These are phyloP conservation scores for Dryas octopetala DNA, from an alignment of 306 rosid genomes.

Conservation along the genomic window DNA sequence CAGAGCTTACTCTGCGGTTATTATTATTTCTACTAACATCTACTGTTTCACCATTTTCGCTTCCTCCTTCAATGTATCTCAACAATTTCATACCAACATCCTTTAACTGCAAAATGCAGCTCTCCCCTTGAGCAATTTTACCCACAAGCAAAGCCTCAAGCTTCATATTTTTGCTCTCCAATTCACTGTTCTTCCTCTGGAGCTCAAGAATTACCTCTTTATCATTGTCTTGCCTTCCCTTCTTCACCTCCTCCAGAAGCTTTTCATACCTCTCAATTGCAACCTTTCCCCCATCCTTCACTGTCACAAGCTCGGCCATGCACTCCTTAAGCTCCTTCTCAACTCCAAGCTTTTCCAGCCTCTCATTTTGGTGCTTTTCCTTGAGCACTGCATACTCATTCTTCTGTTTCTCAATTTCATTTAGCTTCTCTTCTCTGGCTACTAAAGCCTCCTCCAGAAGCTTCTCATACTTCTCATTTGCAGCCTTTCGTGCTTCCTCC, in stretches of 20 bases:
- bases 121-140: neutral
- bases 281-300: neutral
- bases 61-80: neutral
- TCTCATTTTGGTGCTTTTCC: neutral
- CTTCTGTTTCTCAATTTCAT: conserved; percentile 18
- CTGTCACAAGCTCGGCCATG: neutral
- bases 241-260: conserved; percentile 20
- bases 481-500: neutral
- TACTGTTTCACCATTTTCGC: neutral
- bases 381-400: neutral
- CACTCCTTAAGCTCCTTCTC: neutral
- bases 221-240: neutral
- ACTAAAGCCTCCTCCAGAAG: conserved; percentile 24
- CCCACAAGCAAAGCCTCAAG: conserved; percentile 8
- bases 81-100: neutral
- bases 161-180: conserved; percentile 10
- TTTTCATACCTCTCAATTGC: conserved; percentile 15
- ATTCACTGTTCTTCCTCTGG: neutral
- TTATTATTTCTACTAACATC: neutral
- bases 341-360: conserved; percentile 1
- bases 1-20: neutral
- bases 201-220: neutral
- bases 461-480: conserved; percentile 14
- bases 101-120: neutral
- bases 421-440: conserved; percentile 15